Conservation (phyloP, 2,329 filamentous ascomycete species). For the Aspergillus ochraceoroseus region DNA sequence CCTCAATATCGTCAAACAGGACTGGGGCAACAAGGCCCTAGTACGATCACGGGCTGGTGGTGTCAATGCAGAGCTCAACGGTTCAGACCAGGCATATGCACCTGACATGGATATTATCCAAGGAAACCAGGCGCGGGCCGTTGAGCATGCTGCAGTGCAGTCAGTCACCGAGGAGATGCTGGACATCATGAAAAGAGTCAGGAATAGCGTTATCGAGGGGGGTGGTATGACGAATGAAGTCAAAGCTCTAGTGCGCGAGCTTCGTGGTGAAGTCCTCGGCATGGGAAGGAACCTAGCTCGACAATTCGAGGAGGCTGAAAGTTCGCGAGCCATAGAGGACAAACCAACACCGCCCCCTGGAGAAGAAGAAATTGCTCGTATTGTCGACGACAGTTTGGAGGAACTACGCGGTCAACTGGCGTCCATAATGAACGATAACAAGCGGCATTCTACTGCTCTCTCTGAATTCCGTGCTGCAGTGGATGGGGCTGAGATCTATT, state of each 20-base stretch:
- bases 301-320: constrained; percentile 61
- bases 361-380: constrained; percentile 66
- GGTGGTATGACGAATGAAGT: constrained; percentile 88
- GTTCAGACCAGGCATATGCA: constrained; percentile 23
- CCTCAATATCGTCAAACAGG: constrained; percentile 57
- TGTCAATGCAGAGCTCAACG: constrained; percentile 34
- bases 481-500: constrained; percentile 81
- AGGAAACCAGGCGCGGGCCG: constrained; percentile 20
- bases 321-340: constrained; percentile 43
- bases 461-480: constrained; percentile 59
- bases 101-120: constrained; percentile 23
- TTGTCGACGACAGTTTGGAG: constrained; percentile 73
- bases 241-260: constrained; percentile 81
- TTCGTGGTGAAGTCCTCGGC: constrained; percentile 85
- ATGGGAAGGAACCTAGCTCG: constrained; percentile 90
- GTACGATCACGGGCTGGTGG: constrained; percentile 41
- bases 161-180: constrained; percentile 70
- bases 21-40: constrained; percentile 51
- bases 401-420: constrained; percentile 84
- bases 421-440: constrained; percentile 68
- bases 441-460: constrained; percentile 62
- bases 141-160: constrained; percentile 35
- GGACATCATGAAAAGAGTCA: constrained; percentile 77
- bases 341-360: constrained; percentile 50
- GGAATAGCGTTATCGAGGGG: constrained; percentile 82